Evolutionary conservation across 257 asterid genomes (phyloP).

Genomic region (Jacaranda copaia): DNA sequence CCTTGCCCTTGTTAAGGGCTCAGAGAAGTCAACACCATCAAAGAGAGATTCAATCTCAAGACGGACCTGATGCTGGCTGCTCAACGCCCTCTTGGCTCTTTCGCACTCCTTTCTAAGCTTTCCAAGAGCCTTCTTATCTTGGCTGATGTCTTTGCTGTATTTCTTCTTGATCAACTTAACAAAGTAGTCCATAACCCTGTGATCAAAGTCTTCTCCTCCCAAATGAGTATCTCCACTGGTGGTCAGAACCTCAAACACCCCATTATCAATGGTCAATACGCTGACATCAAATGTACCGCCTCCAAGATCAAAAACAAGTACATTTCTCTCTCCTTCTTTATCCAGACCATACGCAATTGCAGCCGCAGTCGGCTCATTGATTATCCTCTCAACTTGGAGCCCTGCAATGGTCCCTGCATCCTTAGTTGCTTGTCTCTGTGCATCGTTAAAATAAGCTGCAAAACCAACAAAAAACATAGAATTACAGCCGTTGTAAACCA

Average conservation of each 20-base stretch:
- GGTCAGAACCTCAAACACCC: conserved; percentile 64
- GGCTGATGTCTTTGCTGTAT: conserved; percentile 55
- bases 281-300: conserved; percentile 76
- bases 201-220: conserved; percentile 75
- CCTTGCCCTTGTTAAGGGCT: conserved; percentile 64
- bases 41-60: conserved; percentile 66
- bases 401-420: conserved; percentile 59
- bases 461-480: background rate
- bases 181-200: conserved; percentile 59
- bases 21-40: conserved; percentile 64
- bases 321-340: conserved; percentile 59
- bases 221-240: conserved; percentile 68
- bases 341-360: conserved; percentile 68
- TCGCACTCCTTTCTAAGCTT: conserved; percentile 61
- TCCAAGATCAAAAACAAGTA: conserved; percentile 67
- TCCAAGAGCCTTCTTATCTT: conserved; percentile 60
- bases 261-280: conserved; percentile 55
- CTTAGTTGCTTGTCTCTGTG: conserved; percentile 56
- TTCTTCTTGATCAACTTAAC: conserved; percentile 61
- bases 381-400: conserved; percentile 54
- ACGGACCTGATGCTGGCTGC: conserved; percentile 68
- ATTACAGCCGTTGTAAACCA: no score
- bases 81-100: conserved; percentile 61
- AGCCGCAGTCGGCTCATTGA: conserved; percentile 69
- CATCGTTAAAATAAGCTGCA: conserved; percentile 62